Evolutionary conservation across 768 basidiomycete genomes (phyloP).

Genomic region (Daedaleopsis nitida): DNA sequence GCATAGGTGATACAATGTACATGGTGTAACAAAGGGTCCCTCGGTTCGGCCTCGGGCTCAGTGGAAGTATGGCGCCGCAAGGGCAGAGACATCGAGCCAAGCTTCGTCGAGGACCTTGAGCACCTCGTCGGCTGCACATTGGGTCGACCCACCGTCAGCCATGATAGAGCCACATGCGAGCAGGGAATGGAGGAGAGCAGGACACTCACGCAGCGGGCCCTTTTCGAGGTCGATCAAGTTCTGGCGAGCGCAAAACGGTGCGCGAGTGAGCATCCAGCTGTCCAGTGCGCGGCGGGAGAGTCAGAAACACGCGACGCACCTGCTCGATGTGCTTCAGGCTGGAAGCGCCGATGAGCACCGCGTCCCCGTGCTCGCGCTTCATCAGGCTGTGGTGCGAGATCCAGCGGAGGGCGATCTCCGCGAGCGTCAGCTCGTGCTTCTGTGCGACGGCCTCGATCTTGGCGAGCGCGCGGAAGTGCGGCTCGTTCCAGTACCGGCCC

Average conservation of each 20-base stretch:
- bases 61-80: slow-evolving; percentile 29
- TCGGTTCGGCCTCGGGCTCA: background rate
- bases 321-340: slow-evolving; percentile 58
- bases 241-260: slow-evolving; percentile 20
- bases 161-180: background rate
- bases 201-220: slow-evolving; percentile 36
- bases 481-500: slow-evolving; percentile 51
- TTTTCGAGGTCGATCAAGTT: slow-evolving; percentile 57
- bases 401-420: slow-evolving; percentile 49
- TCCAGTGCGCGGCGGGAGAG: too few relatives aligned
- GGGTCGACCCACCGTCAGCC: background rate
- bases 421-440: slow-evolving; percentile 40
- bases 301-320: slow-evolving; percentile 26
- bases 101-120: slow-evolving; percentile 52
- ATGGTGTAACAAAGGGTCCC: too few relatives aligned
- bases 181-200: background rate
- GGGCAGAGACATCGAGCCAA: slow-evolving; percentile 34
- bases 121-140: slow-evolving; percentile 46
- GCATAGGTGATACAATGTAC: too few relatives aligned
- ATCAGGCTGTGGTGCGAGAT: slow-evolving; percentile 49
- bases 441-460: slow-evolving; percentile 44
- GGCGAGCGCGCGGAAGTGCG: slow-evolving; percentile 51
- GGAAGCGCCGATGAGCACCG: slow-evolving; percentile 65
- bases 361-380: slow-evolving; percentile 49
- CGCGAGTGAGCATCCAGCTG: too few relatives aligned